Evolutionary conservation across 345 rosid genomes (phyloP), one percentile per base, ranked within the genome.

Genomic region (Populus pruinosa): DNA sequence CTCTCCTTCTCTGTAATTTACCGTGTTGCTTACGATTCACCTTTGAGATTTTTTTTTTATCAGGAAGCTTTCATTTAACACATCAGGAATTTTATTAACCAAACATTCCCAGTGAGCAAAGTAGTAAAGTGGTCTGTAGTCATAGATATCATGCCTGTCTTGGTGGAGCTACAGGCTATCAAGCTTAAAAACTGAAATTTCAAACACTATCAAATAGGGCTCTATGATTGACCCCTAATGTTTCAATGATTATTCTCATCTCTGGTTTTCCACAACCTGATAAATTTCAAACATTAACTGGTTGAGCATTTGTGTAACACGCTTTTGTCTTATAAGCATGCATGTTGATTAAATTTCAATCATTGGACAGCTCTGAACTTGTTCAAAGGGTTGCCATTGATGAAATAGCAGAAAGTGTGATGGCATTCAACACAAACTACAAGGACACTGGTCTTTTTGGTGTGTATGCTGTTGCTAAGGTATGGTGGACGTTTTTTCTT

Each of bases 381-480:
- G 93, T 85, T 41, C 99, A 96, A 77, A 91, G 91, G 85, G 92
- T 90, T 80, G 89, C 88, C 73, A 88, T 94, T 53, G 81, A 94
- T 86, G 99, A 92, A 85, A 80, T 96, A 84, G 98, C 98, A 1
- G 99, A 96, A 85, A 94, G 94, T 82, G 88, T 94, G 87, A 94
- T 94, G 98, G 94, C 99, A 56, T 96, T 96, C 85, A 96, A 96
- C 82, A 96, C 98, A 83, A 96, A 96, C 91, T 96, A 96, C 81
- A 96, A 92, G 78, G 99, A 96, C 85, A 96, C 97, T 72, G 99
- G 99, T 65, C 91, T 96, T 10, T 96, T 96, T 67, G 99, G 99
- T 69, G 88, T 96, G 75, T 94, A 96, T 86, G 99, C 98, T 71
- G 90, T 96, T 83, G 97, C 99, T 0, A 91, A 96, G 98, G 99